Evolutionary conservation across 2,329 filamentous ascomycete genomes (phyloP).

Genomic region (Fonsecaea erecta): DNA sequence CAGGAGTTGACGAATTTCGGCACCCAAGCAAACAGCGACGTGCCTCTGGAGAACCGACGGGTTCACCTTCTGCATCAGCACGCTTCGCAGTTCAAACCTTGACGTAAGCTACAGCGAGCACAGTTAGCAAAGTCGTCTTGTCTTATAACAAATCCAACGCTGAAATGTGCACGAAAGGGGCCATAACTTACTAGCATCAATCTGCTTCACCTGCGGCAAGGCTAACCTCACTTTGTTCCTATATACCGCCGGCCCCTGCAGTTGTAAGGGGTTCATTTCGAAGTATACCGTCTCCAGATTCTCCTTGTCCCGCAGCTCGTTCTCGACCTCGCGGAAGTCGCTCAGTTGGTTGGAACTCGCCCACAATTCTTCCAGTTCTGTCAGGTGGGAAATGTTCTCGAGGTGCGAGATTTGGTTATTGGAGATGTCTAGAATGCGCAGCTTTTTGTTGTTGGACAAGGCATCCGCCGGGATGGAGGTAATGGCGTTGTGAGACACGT

Average conservation of each 20-base stretch:
- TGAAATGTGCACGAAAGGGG: neutral
- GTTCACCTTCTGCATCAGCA: neutral
- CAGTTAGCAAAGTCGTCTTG: neutral
- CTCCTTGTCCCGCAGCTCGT: constrained; percentile 76
- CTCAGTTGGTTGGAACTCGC: constrained; percentile 83
- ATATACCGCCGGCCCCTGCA: constrained; percentile 78
- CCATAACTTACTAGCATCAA: constrained; percentile 86
- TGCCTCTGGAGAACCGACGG: neutral
- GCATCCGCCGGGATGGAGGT: constrained; percentile 68
- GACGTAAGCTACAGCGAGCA: constrained; percentile 37
- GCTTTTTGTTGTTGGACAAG: constrained; percentile 67
- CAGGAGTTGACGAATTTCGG: neutral
- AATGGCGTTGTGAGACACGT: constrained; percentile 93
- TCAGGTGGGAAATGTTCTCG: constrained; percentile 69
- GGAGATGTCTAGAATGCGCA: constrained; percentile 84
- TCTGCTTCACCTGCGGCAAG: constrained; percentile 85
- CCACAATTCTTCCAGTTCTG: constrained; percentile 86
- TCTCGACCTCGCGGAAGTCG: constrained; percentile 81
- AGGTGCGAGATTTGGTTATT: constrained; percentile 82
- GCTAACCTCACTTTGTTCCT: constrained; percentile 90
- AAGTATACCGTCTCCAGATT: constrained; percentile 90
- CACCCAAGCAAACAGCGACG: neutral
- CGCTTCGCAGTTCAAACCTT: constrained; percentile 18
- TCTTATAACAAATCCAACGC: neutral
- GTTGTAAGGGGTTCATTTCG: constrained; percentile 89